Base-by-base conservation (phyloP, 2,329 filamentous ascomycete species). In the Annulohypoxylon truncatum region DNA sequence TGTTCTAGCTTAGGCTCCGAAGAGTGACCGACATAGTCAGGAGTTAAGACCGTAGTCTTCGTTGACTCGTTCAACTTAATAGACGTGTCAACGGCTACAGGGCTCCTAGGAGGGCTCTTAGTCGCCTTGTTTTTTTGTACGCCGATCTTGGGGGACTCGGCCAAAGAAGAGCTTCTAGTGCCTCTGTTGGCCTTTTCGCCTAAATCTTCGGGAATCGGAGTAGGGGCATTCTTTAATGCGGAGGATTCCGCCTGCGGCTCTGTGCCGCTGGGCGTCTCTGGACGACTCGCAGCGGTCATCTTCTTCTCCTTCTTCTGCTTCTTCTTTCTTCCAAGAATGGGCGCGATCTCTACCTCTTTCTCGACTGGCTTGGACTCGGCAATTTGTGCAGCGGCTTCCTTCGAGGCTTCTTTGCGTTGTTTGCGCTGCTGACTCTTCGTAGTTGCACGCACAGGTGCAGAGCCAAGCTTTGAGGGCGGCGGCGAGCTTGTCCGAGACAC, bases 391-490 rank as follows among this genome's bases (percentile, higher is more conserved):
- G 84, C 85, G 60, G 91, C 89, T 72, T 89, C 88, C 73, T 89
- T 91, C 64, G 87, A 81, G 15, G 85, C 86, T 68, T 91, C 89
- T 76, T 89, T 90, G 68, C 90, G 87, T 73, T 92, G 88, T 78
- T 94, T 95, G 75, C 91, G 91, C 75, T 91, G 87, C 76, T 92
- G 90, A 73, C 89, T 93, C 81, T 94, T 94, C 7, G 92, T 93
- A 47, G 90, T 92, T 20, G 82, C 81, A 64, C 91, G 85, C 2
- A 92, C 83, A 12, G 90, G 88, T 3, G 91, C 90, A 48, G 88
- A 88, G 3, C 92, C 91, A 50, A 93, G 82, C 71, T 85, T 90
- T 2, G 83, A 81, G 28, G 86, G 86, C 6, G 90, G 90, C 2
- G 92, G 92, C 3, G 92, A 93, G 74, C 84, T 92, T 13, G 91